A percentile compares a stretch with the other conserved stretches of the same genome.
Evolutionary conservation across 2,329 filamentous ascomycete species (phyloP).

Genomic region (Cladophialophora psammophila): DNA sequence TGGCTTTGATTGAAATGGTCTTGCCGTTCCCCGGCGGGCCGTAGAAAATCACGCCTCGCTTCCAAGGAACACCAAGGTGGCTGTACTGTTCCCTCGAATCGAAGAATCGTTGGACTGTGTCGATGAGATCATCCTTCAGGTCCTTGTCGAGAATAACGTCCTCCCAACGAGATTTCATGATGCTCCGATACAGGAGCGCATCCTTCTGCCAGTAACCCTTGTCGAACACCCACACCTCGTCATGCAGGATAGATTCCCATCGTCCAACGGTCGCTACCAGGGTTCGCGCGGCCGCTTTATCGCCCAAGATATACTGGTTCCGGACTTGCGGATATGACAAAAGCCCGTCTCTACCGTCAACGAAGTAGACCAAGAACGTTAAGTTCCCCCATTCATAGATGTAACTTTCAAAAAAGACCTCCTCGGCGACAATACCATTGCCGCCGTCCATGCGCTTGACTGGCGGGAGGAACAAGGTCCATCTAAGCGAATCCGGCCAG

Average conservation of each 20-base stretch:
- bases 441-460: conserved; percentile 36
- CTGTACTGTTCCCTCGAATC: conserved; percentile 49
- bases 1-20: conserved; percentile 55
- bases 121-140: conserved; percentile 53
- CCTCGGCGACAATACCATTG: conserved; percentile 29
- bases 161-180: conserved; percentile 53
- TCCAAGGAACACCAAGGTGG: conserved; percentile 57
- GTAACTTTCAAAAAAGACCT: conserved; percentile 36
- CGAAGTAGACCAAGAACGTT: conserved; percentile 39
- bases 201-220: conserved; percentile 50
- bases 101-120: conserved; percentile 53
- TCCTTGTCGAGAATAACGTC: conserved; percentile 56
- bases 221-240: conserved; percentile 55
- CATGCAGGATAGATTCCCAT: conserved; percentile 42
- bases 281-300: conserved; percentile 27
- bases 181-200: conserved; percentile 49
- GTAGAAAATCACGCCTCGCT: conserved; percentile 54
- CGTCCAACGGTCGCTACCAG: conserved; percentile 32
- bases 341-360: conserved; percentile 38
- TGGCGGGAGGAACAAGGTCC: conserved; percentile 36
- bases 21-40: conserved; percentile 53
- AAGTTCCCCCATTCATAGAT: conserved; percentile 33
- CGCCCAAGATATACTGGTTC: conserved; percentile 40
- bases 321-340: conserved; percentile 20
- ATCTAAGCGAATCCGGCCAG: conserved; percentile 34